Base-by-base conservation (phyloP, 192 early-diverging fungal genomes). In the Coemansia sp. region DNA sequence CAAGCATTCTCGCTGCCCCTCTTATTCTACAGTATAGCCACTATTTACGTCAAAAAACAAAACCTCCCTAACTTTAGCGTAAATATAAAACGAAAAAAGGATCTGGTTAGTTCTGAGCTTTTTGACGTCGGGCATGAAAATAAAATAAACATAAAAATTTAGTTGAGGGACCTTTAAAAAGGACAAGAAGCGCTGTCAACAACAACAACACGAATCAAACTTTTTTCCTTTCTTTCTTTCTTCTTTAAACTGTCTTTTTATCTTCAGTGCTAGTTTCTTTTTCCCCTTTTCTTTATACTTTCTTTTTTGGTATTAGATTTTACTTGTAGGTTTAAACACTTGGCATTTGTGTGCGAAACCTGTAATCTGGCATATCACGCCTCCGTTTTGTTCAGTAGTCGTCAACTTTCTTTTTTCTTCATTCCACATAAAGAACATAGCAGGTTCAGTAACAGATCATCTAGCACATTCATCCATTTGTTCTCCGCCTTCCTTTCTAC, bases 301-400 rank as follows among this genome's bases (percentile, higher is more conserved):
- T 15, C 43, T 61, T 61, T 19, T 19, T 16, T 16, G 47, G 47
- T 61, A 61, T n/a, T 52, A 52, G 49, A 52, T 52, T 32, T 32
- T 32, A 32, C 32, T 32, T 32, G 32, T 32, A 32, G 32, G 32
- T 32, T 32, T 32, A 4, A 32, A 4, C 32, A 4, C 32, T 32
- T 32, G 2, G 32, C 32, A 32, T 32, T 32, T 32, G 32, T 32
- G 2, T 2, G 32, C 32, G 32, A 32, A 32, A 32, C 32, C 32
- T 32, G 32, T 32, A 32, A 32, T 32, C 32, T 32, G 32, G 32
- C 32, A 32, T 32, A 32, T 32, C 1, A 32, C 32, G 32, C 32
- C 32, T 32, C 32, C 32, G 4, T 32, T 32, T 32, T 32, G 32
- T 32, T 32, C 32, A 32, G 32, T 32, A 32, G 32, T 32, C 32